These are phyloP conservation scores for Camelina neglecta DNA, from an alignment of 345 rosid species.

Conservation along the genomic window DNA sequence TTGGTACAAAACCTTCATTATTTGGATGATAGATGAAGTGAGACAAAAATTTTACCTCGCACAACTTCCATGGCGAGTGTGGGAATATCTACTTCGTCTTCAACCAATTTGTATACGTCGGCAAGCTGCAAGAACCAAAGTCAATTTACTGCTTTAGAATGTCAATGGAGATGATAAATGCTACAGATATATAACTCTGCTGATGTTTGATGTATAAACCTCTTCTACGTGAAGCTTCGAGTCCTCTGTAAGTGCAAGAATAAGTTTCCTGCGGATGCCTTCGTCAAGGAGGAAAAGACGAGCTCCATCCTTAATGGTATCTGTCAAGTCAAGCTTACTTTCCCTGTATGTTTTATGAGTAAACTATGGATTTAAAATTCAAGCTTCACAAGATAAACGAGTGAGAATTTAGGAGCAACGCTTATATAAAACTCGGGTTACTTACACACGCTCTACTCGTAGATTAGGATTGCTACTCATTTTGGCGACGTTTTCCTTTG, in stretches of 20 bases:
- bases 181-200: background rate
- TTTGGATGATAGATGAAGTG: background rate
- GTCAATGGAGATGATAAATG: constrained; percentile 8
- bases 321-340: constrained; percentile 79
- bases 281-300: constrained; percentile 84
- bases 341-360: constrained; percentile 45
- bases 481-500: constrained; percentile 90
- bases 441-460: constrained; percentile 60
- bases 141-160: constrained; percentile 30
- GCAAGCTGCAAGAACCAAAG: constrained; percentile 61
- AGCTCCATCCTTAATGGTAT: constrained; percentile 93
- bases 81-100: constrained; percentile 78
- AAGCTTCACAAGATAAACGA: background rate
- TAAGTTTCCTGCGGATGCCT: constrained; percentile 88
- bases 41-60: constrained; percentile 53
- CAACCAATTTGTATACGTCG: constrained; percentile 85
- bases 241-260: constrained; percentile 92
- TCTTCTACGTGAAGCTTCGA: constrained; percentile 95
- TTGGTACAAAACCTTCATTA: background rate
- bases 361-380: constrained; percentile 10
- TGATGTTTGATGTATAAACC: constrained; percentile 46
- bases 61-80: constrained; percentile 75
- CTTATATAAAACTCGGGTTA: constrained; percentile 11
- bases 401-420: constrained; percentile 16
- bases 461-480: constrained; percentile 94